A percentile compares a stretch with the other conserved stretches of the same genome.
These are phyloP conservation scores for Colletotrichum euphorbiae DNA, from an alignment of 2,329 filamentous ascomycete genomes.

Conservation along the genomic window DNA sequence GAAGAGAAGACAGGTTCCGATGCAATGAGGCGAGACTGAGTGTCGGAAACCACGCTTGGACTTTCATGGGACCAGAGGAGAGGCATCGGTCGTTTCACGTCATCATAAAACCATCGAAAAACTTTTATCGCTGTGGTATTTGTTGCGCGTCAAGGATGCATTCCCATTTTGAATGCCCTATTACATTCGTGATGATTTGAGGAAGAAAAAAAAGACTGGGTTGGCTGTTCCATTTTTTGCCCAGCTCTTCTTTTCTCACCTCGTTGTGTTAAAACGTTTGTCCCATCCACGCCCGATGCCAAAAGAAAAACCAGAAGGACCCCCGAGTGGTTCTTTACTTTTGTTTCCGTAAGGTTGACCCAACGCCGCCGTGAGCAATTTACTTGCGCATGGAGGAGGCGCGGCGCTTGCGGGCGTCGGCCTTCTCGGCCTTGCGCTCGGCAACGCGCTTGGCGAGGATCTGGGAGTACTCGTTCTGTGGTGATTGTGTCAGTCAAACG, in stretches of 20 bases:
- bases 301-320: conserved; percentile 52
- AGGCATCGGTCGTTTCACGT: neutral
- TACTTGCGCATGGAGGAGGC: conserved; percentile 96
- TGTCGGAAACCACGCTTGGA: too few species aligned
- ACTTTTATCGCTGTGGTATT: conserved; percentile 38
- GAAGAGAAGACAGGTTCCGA: too few species aligned
- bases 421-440: conserved; percentile 95
- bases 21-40: too few species aligned
- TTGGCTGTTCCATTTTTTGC: neutral
- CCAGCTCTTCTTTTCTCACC: conserved; percentile 1
- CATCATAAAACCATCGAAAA: conserved; percentile 8
- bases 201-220: conserved; percentile 18
- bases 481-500: conserved; percentile 42
- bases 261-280: conserved; percentile 45
- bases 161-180: conserved; percentile 51
- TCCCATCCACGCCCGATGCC: conserved; percentile 53
- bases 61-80: neutral
- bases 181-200: conserved; percentile 50
- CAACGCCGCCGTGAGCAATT: conserved; percentile 48
- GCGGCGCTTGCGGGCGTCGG: conserved; percentile 95
- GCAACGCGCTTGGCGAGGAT: conserved; percentile 96
- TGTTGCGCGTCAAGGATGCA: conserved; percentile 45
- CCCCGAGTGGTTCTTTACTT: conserved; percentile 44
- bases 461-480: conserved; percentile 94
- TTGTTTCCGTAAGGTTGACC: conserved; percentile 45